Evolutionary conservation across 1,139 yeast genomes (phyloP).

Genomic region (Geotrichum fermentans): DNA sequence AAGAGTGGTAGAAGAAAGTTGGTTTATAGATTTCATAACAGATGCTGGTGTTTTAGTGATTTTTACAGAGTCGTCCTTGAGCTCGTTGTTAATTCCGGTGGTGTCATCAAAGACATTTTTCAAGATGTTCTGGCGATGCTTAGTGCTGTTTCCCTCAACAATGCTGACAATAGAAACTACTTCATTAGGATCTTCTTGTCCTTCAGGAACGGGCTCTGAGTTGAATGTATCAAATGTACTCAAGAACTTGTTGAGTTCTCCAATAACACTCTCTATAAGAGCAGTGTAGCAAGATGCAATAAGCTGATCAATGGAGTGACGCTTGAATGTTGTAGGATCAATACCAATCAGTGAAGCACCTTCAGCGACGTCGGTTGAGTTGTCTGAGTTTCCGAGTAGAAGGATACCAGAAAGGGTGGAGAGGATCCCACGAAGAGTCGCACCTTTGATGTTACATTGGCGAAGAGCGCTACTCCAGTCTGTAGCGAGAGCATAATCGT

Average conservation of each 20-base stretch:
- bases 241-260: slow-evolving; percentile 36
- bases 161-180: slow-evolving; percentile 38
- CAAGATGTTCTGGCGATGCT: slow-evolving; percentile 30
- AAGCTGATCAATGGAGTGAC: slow-evolving; percentile 34
- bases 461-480: slow-evolving; percentile 42
- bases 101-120: slow-evolving; percentile 39
- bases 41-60: slow-evolving; percentile 36
- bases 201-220: slow-evolving; percentile 24
- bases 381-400: slow-evolving; percentile 35
- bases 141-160: slow-evolving; percentile 33
- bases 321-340: slow-evolving; percentile 32
- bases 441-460: slow-evolving; percentile 37
- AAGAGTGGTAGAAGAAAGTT: slow-evolving; percentile 9
- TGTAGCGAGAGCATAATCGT: slow-evolving; percentile 39
- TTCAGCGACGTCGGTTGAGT: slow-evolving; percentile 36
- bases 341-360: slow-evolving; percentile 41
- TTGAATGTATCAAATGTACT: slow-evolving; percentile 29
- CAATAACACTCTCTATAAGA: slow-evolving; percentile 36
- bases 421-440: slow-evolving; percentile 35
- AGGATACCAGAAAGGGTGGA: slow-evolving; percentile 40
- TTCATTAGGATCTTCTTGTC: slow-evolving; percentile 31
- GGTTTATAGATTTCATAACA: slow-evolving; percentile 29
- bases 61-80: slow-evolving; percentile 37
- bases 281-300: slow-evolving; percentile 36
- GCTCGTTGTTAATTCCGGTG: slow-evolving; percentile 38